Evolutionary conservation across 495 filamentous ascomycete species (phyloP), one percentile per base, ranked within the genome.

Genomic region (Xylaria palmicola): DNA sequence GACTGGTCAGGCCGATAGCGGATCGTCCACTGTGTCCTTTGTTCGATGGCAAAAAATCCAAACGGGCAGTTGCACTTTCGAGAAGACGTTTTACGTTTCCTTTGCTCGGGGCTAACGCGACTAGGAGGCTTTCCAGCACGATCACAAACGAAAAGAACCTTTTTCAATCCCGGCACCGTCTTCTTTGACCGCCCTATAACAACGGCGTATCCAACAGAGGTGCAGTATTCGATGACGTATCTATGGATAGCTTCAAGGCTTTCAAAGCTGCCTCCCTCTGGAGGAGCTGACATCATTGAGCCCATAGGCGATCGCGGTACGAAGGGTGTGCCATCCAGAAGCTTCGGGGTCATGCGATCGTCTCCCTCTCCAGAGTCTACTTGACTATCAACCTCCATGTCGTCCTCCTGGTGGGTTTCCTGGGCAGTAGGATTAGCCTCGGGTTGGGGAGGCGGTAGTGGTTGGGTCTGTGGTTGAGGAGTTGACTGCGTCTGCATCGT

Each of bases 151-250:
- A 85, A 79, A 15, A 85, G 76, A 9, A 85, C 82, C 68, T 85
- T 85, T 60, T 85, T 85, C 19, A 85, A 66, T 6, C 82, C 82
- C 4, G 78, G 78, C 4, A 82, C 76, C 26, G 81, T 85, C 68
- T 83, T 83, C 65, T 85, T 85, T 4, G 81, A 83, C 27, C 82
- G 72, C 2, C 82, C 82, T 52, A 85, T 85, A 56, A 85, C 82
- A 24, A 83, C 78, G 26, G 82, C 82, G 62, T 85, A 85, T 40
- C 82, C 82, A 32, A 83, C 80, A 5, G 81, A 81, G 1, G 81
- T 81, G 64, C 80, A 82, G 64, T 83, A 83, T 6, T 68, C 64
- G 50, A 83, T 69, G 17, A 82, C 82, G 32, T 77, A 74, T 59
- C 81, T 77, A 49, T 83, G 81, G 26, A 85, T 73, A 22, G 80